phyloP scores from a whole-genome alignment of 1,284 basidiomycete species.

The Coniferiporia weirii region DNA sequence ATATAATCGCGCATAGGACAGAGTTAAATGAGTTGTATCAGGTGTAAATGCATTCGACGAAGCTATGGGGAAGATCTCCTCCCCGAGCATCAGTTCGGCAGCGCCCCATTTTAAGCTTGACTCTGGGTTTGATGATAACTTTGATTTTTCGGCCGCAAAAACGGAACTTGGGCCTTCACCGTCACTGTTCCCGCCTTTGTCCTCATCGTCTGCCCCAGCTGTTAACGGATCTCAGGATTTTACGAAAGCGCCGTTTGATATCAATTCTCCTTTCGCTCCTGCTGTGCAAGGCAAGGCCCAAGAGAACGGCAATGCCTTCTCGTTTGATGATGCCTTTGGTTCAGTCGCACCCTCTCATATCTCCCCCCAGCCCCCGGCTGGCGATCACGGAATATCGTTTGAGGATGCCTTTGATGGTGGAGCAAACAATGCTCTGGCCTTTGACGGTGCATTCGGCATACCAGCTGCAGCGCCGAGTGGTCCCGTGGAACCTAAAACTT shows the following conservation, averaged over 20 bases:
- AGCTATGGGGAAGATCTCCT: conserved; percentile 53
- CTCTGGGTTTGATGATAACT: conserved; percentile 79
- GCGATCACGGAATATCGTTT: conserved; percentile 35
- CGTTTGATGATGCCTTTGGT: conserved; percentile 43
- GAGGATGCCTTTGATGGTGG: conserved; percentile 44
- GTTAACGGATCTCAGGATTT: background rate
- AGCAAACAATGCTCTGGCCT: conserved; percentile 36
- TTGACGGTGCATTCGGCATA: conserved; percentile 46
- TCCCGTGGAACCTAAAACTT: conserved; percentile 1
- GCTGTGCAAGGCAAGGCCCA: background rate
- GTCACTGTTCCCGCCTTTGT: conserved; percentile 17
- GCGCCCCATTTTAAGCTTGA: conserved; percentile 56
- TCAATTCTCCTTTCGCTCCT: conserved; percentile 21
- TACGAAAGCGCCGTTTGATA: background rate
- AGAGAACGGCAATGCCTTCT: conserved; percentile 21
- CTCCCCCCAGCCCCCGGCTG: conserved; percentile 19
- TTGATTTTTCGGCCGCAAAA: conserved; percentile 67
- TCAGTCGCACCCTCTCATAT: conserved; percentile 17
- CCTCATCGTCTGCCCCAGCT: conserved; percentile 12
- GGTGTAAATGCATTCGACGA: conserved; percentile 71
- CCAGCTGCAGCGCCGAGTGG: conserved; percentile 18
- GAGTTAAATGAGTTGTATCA: conserved; percentile 22
- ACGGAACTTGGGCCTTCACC: conserved; percentile 29
- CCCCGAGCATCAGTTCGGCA: conserved; percentile 29
- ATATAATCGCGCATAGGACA: background rate